Conservation (phyloP, 2,329 filamentous ascomycete genomes). For the Emergomyces africanus region DNA sequence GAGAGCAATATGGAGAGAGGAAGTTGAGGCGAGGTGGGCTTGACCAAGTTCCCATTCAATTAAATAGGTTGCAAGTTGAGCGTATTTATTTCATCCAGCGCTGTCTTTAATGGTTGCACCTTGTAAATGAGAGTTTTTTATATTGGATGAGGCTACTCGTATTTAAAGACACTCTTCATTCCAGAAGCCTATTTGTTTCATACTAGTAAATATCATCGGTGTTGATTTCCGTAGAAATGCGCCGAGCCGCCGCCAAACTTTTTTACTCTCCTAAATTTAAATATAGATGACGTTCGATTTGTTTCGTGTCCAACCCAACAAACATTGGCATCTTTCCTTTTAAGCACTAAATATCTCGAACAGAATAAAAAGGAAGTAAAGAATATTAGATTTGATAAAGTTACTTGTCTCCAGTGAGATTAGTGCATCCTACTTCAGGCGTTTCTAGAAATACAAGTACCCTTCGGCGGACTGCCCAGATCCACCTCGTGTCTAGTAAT, state of each 20-base stretch:
- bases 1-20: neutral
- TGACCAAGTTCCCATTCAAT: no score
- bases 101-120: neutral
- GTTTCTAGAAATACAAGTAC: neutral
- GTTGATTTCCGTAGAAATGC: neutral
- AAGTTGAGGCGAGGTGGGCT: neutral
- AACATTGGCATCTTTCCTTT: neutral
- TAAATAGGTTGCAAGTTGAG: no score
- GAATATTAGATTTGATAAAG: neutral
- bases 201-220: neutral
- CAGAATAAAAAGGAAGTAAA: neutral
- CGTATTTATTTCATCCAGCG: no score
- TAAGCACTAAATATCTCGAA: neutral
- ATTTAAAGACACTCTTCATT: neutral
- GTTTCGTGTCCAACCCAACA: neutral
- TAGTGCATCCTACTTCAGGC: neutral
- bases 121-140: neutral
- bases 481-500: neutral
- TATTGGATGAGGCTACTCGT: neutral
- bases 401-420: neutral
- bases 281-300: neutral
- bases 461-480: neutral
- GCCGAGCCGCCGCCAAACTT: neutral
- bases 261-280: neutral
- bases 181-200: neutral